A percentile compares a stretch with the other conserved stretches of the same genome.
phyloP scores from a whole-genome alignment of 2,329 filamentous ascomycete species.

The Dactylellina sp. region DNA sequence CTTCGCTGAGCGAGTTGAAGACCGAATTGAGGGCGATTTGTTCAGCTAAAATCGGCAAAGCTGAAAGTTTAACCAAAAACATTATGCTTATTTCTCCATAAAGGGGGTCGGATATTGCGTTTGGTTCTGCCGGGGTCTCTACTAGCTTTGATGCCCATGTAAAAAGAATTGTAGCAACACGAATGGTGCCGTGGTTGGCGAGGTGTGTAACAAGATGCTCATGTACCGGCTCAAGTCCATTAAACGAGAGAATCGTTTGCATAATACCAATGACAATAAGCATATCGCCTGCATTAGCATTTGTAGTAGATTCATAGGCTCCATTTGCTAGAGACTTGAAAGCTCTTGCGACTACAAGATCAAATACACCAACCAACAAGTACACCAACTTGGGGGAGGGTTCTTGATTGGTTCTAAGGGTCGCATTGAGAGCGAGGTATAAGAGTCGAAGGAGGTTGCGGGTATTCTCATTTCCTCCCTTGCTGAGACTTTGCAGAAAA shows the following conservation, averaged over 20 bases:
- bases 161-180: slow-evolving; percentile 86
- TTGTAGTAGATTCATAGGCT: slow-evolving; percentile 72
- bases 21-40: slow-evolving; percentile 89
- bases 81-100: slow-evolving; percentile 93
- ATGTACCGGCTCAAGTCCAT: slow-evolving; percentile 79
- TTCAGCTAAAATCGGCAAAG: slow-evolving; percentile 82
- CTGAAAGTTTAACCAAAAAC: slow-evolving; percentile 88
- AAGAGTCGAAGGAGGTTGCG: slow-evolving; percentile 85
- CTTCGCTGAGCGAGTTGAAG: slow-evolving; percentile 75
- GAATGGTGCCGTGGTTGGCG: slow-evolving; percentile 75
- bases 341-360: slow-evolving; percentile 80
- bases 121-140: slow-evolving; percentile 67
- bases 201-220: slow-evolving; percentile 77
- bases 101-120: slow-evolving; percentile 75
- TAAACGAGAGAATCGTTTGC: slow-evolving; percentile 83
- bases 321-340: slow-evolving; percentile 84
- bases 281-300: slow-evolving; percentile 80
- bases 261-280: slow-evolving; percentile 87
- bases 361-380: slow-evolving; percentile 80
- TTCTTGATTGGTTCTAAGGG: slow-evolving; percentile 64
- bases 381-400: slow-evolving; percentile 59
- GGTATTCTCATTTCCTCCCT: slow-evolving; percentile 76
- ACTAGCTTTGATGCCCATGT: slow-evolving; percentile 81
- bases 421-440: slow-evolving; percentile 81
- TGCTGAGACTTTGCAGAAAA: slow-evolving; percentile 65